Conservation (phyloP, 2,329 filamentous ascomycete species). For the Talaromyces sp. region DNA sequence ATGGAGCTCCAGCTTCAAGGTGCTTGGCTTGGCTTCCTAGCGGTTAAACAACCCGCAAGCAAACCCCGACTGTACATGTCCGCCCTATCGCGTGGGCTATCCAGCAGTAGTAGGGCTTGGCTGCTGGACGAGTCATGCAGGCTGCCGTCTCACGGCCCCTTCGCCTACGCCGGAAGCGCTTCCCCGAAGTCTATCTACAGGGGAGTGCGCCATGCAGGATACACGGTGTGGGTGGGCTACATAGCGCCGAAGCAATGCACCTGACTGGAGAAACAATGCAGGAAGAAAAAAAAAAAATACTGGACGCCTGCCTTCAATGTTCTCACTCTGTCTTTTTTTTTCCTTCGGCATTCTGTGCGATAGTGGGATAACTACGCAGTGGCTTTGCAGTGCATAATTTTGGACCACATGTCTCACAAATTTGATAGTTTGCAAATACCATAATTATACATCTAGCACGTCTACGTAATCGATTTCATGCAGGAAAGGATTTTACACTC, state of each 20-base stretch:
- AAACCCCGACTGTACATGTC: neutral
- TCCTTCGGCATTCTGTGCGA: neutral
- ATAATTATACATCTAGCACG: neutral
- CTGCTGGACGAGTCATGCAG: neutral
- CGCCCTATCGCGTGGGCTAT: neutral
- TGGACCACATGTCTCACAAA: neutral
- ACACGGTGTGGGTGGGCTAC: neutral
- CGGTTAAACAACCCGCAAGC: neutral
- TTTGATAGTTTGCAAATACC: neutral
- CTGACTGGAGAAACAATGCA: neutral
- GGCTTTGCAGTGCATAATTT: neutral
- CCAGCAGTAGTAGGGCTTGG: neutral
- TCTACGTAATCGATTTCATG: neutral
- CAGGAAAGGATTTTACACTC: neutral
- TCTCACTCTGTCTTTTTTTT: neutral
- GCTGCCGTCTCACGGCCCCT: neutral
- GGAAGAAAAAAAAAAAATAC: too few species aligned
- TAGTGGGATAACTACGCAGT: neutral
- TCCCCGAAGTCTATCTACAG: neutral
- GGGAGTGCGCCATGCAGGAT: neutral
- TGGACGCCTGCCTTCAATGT: neutral
- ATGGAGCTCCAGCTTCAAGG: neutral
- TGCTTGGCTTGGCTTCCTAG: too few species aligned
- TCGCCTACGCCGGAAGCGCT: neutral
- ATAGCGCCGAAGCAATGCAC: neutral